phyloP scores from a whole-genome alignment of 1,284 basidiomycete species.

The Trichosporon ovoides region DNA sequence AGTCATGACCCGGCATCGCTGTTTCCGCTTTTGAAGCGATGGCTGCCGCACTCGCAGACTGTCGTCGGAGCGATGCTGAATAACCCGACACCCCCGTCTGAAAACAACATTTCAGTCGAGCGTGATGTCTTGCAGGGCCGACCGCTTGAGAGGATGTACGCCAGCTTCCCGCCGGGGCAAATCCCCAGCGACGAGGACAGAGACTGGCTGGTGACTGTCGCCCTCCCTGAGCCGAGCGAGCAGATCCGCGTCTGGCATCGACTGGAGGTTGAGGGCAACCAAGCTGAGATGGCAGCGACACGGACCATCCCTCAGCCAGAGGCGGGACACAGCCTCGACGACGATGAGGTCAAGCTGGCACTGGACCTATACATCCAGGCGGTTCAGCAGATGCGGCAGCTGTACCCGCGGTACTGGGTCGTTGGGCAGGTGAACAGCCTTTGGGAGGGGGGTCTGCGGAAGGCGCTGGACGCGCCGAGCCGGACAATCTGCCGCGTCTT shows the following conservation, averaged over 20 bases:
- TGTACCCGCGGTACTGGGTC: not conserved
- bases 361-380: not conserved
- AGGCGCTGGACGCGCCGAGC: not conserved
- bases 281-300: not conserved
- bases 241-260: constrained; percentile 21
- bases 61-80: constrained; percentile 18
- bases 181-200: not conserved
- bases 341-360: not conserved
- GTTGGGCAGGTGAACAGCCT: not conserved
- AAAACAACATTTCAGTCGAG: not conserved
- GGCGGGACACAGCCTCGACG: not conserved
- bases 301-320: not conserved
- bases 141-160: not conserved
- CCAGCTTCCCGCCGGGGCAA: constrained; percentile 10
- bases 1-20: constrained; percentile 15
- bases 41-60: constrained; percentile 19
- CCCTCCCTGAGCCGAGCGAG: constrained; percentile 14
- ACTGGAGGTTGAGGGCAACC: not conserved
- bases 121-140: not conserved
- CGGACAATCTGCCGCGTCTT: not conserved
- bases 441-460: not conserved
- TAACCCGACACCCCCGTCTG: not conserved
- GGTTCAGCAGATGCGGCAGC: not conserved
- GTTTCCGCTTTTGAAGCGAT: constrained; percentile 15
- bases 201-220: constrained; percentile 20